Base-by-base conservation (phyloP, 208 protist species). In the Leishmania amazonensis region DNA sequence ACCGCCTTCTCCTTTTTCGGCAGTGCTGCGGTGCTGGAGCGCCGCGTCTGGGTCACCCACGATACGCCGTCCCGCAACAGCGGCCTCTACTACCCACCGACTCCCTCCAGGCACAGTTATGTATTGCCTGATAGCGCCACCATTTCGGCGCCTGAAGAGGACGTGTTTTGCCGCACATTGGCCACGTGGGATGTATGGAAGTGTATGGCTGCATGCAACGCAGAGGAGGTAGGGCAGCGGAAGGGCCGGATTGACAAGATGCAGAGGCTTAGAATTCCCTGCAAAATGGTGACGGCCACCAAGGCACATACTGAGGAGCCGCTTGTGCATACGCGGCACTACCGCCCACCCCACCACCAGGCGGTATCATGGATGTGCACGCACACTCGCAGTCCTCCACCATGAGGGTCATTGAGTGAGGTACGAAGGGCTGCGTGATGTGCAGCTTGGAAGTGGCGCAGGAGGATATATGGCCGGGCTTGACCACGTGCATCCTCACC, bases 301-400 rank as follows among this genome's bases (percentile, higher is more conserved):
- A 51, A 79, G 54, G 70, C 83, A 19, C 60, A 78, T 0, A 38
- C 47, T n/a, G 81, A 85, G 54, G 89, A 93, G 68, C 88, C 85
- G 53, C 72, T 86, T 47, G 70, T 94, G 45, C 60, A 67, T 57
- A 85, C 88, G 84, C 73, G 78, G 78, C 45, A 83, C 81, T 3
- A 83, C 83, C 40, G 85, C 89, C 17, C 86, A 89, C 72, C 87
- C 89, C 21, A 76, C 64, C 4, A 81, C 75, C 57, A 90, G 86
- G 86, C 62, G 89, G 91, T 28, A 94, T 93, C 47, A 75, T 93
- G 28, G 84, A 90, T 49, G 83, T 90, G 6, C 70, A 85, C 76
- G 79, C 75, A 7, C 78, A 13, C 80, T 91, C 45, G 64, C 72
- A 7, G 84, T 87, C 40, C 78, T 83, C 28, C 87, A 82, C 62